Evolutionary conservation across 1,284 basidiomycete genomes (phyloP), one percentile per base, ranked within the genome.

Genomic region (Takashimella koratensis): DNA sequence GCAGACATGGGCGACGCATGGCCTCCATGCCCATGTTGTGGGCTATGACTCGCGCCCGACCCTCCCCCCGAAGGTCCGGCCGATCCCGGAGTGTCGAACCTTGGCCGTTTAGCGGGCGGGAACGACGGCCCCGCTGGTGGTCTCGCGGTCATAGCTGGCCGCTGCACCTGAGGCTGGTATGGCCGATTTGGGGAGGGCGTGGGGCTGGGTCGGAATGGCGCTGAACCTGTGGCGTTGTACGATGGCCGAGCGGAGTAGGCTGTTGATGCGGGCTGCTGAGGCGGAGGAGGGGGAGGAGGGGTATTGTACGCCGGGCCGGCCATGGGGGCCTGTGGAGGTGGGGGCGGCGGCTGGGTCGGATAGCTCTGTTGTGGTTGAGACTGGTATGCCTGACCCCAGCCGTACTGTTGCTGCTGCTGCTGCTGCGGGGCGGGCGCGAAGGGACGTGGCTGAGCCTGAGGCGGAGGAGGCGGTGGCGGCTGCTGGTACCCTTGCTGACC

Each of bases 51-150:
- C 77, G 80, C 36, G 75, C 70, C 24, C 47, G 76, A 65, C 64
- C 79, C 53, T 78, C 76, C 56, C 76, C 54, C 59, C 47, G 4
- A 20, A 41, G 41, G 40, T 36, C 42, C 52, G 12, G 21, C 25
- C 5, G 53, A 55, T 21, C 62, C 82, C 0, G 87, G 85, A 5
- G 84, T 85, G 67, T 92, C 90, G 66, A 90, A 90, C 19, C 89
- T 82, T 58, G 85, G 89, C 49, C 90, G 80, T 73, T 94, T 93
- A 2, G 77, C 75, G 0, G 77, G 76, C 1, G 77, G 77, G 56
- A 74, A 71, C 8, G 30, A 8, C 16, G 10, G 10, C 10, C 30
- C 30, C 10, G 30, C 30, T 16, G 30, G 30, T 36, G 30, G 30
- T 36, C 30, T 36, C 8, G 30, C 45, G 20, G 53, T 40, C 51